A percentile compares a stretch with the other conserved stretches of the same genome.
Evolutionary conservation across 139 green algal species (phyloP).

Genomic region (Astrephomene gubernaculifera): DNA sequence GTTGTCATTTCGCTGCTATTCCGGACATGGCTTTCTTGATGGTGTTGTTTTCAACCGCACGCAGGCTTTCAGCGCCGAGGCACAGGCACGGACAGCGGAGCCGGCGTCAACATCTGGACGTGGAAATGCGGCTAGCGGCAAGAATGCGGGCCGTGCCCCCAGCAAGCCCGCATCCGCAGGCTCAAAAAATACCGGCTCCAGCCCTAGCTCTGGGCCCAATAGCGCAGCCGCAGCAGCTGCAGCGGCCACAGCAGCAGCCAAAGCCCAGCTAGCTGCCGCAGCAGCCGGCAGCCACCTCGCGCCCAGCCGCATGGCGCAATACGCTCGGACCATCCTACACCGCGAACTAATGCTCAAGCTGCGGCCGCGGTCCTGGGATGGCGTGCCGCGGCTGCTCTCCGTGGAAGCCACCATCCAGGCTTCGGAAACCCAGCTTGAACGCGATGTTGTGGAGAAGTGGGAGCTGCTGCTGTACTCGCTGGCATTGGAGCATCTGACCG

Average conservation of each 20-base stretch:
- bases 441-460: constrained; percentile 31
- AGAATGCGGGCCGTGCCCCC: not conserved
- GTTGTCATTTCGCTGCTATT: no score
- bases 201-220: not conserved
- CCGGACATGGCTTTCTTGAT: no score
- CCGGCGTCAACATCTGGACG: constrained; percentile 21
- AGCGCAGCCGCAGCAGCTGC: not conserved
- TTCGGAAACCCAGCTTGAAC: constrained; percentile 22
- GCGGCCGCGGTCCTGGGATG: constrained; percentile 2
- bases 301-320: not conserved
- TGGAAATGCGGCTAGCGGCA: not conserved
- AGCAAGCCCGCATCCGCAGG: not conserved
- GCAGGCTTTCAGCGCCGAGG: constrained; percentile 13
- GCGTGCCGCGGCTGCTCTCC: constrained; percentile 8
- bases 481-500: constrained; percentile 43
- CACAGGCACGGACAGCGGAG: not conserved
- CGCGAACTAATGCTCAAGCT: constrained; percentile 47
- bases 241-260: no score
- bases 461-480: constrained; percentile 49
- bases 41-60: not conserved
- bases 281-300: constrained; percentile 1
- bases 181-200: not conserved
- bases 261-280: not conserved
- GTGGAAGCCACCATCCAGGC: constrained; percentile 24
- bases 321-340: constrained; percentile 3